These are phyloP conservation scores for Chamaecrista fasciculata DNA, from an alignment of 306 rosid genomes.

Conservation along the genomic window DNA sequence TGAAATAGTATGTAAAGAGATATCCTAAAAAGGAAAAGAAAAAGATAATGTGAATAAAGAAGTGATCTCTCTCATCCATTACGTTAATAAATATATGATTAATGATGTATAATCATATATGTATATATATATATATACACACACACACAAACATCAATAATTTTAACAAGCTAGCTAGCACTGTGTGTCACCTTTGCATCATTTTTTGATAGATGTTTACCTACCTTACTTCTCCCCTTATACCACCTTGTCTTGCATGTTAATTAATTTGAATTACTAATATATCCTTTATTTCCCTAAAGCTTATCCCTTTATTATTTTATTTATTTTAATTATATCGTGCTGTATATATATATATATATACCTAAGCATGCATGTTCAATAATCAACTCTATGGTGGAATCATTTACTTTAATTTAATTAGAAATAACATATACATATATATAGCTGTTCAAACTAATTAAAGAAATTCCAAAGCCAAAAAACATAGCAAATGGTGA, in stretches of 20 bases:
- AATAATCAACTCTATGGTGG: not conserved
- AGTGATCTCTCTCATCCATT: no score
- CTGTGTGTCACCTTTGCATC: constrained; percentile 5
- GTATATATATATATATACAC: not conserved
- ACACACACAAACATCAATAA: not conserved
- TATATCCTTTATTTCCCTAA: not conserved
- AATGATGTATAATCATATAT: no score
- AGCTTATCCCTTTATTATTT: not conserved
- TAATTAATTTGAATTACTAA: not conserved
- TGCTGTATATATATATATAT: not conserved
- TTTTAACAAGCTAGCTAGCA: no score
- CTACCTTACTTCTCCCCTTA: constrained; percentile 19
- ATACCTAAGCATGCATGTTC: no score
- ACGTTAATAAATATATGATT: no score
- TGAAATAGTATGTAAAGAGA: no score
- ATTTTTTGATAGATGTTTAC: constrained; percentile 22
- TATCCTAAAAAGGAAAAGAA: no score
- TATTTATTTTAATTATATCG: not conserved
- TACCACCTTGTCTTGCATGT: not conserved
- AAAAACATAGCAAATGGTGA: not conserved
- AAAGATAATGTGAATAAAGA: no score
- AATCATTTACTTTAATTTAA: not conserved
- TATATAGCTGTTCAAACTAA: not conserved
- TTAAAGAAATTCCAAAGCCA: not conserved
- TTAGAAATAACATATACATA: no score